Conservation (phyloP, 2,329 filamentous ascomycete genomes). For the Cladobotryum mycophilum region DNA sequence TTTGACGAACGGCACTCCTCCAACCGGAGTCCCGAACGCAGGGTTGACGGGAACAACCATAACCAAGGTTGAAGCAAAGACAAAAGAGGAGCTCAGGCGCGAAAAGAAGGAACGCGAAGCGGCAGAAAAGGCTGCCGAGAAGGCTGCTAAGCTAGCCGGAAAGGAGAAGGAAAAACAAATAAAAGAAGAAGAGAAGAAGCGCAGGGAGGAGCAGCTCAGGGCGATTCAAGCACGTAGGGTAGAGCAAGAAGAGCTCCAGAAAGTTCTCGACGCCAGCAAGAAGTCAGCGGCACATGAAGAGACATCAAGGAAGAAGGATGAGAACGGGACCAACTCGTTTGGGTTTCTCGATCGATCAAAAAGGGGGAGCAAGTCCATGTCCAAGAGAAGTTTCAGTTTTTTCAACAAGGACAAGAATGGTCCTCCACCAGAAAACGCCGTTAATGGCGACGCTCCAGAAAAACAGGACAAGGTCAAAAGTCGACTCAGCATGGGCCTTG, state of each 20-base stretch:
- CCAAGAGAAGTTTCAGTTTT: slow-evolving; percentile 67
- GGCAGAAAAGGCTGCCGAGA: slow-evolving; percentile 45
- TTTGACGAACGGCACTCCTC: not conserved
- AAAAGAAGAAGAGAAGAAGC: slow-evolving; percentile 26
- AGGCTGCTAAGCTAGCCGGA: slow-evolving; percentile 37
- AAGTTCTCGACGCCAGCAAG: slow-evolving; percentile 61
- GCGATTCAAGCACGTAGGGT: slow-evolving; percentile 46
- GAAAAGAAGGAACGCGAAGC: slow-evolving; percentile 62
- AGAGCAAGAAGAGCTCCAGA: slow-evolving; percentile 56
- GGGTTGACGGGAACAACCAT: slow-evolving; percentile 17
- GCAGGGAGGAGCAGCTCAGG: slow-evolving; percentile 49
- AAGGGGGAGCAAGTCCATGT: slow-evolving; percentile 70
- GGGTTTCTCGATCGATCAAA: slow-evolving; percentile 60
- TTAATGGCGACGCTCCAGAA: slow-evolving; percentile 27
- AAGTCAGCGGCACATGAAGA: slow-evolving; percentile 51
- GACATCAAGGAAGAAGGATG: slow-evolving; percentile 34
- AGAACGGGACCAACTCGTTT: slow-evolving; percentile 31
- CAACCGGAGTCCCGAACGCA: not conserved
- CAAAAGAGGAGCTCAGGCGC: slow-evolving; percentile 57
- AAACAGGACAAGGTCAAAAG: slow-evolving; percentile 53
- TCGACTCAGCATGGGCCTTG: slow-evolving; percentile 60
- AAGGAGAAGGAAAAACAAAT: slow-evolving; percentile 42
- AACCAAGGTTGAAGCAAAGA: slow-evolving; percentile 28
- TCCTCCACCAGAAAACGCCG: slow-evolving; percentile 21
- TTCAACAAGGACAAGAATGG: slow-evolving; percentile 46